These are phyloP conservation scores for Penstemon newberryi DNA, from an alignment of 257 asterid species.

Conservation along the genomic window DNA sequence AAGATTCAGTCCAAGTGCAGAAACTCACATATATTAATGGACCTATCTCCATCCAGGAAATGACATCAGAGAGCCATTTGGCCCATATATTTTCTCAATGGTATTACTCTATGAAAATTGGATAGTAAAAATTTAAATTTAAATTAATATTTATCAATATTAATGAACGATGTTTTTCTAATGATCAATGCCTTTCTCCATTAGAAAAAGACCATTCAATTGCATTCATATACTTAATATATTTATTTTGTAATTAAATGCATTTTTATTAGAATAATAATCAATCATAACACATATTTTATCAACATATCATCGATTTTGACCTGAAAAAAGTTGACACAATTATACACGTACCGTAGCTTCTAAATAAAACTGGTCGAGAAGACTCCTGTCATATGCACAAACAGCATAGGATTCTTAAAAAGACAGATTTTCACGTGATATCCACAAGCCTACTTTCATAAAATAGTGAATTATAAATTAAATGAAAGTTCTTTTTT, in stretches of 20 bases:
- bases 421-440: slow-evolving; percentile 42
- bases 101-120: background rate
- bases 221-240: too few relatives aligned
- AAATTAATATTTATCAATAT: too few relatives aligned
- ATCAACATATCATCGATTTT: background rate
- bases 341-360: too few relatives aligned
- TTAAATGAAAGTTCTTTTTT: slow-evolving; percentile 9
- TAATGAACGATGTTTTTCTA: too few relatives aligned
- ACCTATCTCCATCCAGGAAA: background rate
- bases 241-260: background rate
- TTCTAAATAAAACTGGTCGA: too few relatives aligned
- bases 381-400: slow-evolving; percentile 1
- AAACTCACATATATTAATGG: background rate
- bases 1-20: too few relatives aligned
- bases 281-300: background rate
- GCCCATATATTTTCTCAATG: background rate
- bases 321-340: background rate
- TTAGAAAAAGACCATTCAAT: too few relatives aligned
- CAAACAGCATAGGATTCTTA: slow-evolving; percentile 30
- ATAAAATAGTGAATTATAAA: slow-evolving; percentile 21
- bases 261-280: too few relatives aligned
- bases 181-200: too few relatives aligned
- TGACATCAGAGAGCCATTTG: background rate
- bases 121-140: too few relatives aligned
- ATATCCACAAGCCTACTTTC: slow-evolving; percentile 30